Evolutionary conservation across 768 basidiomycete genomes (phyloP).

Genomic region (Boletus insuetus): DNA sequence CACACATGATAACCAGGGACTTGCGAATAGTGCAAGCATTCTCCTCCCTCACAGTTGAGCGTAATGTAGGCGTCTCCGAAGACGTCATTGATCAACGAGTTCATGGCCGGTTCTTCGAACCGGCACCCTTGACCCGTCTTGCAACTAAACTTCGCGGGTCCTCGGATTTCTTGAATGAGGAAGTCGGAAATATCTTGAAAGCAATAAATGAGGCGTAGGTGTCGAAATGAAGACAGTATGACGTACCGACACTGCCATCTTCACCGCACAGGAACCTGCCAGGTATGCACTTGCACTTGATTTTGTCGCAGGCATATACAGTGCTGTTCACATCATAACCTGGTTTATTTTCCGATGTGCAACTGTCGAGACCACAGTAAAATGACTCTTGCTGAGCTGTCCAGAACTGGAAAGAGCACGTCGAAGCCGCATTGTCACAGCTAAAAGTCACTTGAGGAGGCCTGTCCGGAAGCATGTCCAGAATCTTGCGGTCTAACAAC

Average conservation of each 20-base stretch:
- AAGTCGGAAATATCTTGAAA: slow-evolving; percentile 84
- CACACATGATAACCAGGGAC: slow-evolving; percentile 87
- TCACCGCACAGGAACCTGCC: slow-evolving; percentile 94
- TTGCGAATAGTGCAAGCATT: slow-evolving; percentile 90
- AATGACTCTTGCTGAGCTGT: slow-evolving; percentile 92
- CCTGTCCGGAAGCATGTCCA: slow-evolving; percentile 86
- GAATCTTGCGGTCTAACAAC: slow-evolving; percentile 81
- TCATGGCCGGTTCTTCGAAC: slow-evolving; percentile 98
- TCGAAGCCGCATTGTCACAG: slow-evolving; percentile 60
- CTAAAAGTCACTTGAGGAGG: slow-evolving; percentile 97
- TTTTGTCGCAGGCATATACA: slow-evolving; percentile 74
- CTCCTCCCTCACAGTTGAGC: slow-evolving; percentile 82
- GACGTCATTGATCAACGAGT: slow-evolving; percentile 86
- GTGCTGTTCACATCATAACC: slow-evolving; percentile 72
- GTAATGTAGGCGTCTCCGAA: slow-evolving; percentile 93
- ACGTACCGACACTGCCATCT: slow-evolving; percentile 85
- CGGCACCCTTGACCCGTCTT: slow-evolving; percentile 66
- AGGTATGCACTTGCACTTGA: slow-evolving; percentile 92
- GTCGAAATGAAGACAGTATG: background rate
- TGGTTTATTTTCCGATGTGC: slow-evolving; percentile 44
- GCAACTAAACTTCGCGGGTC: slow-evolving; percentile 88
- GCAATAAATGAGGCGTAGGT: background rate
- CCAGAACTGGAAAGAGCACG: slow-evolving; percentile 98
- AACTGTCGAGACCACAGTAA: slow-evolving; percentile 83
- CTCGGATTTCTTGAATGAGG: slow-evolving; percentile 82